These are phyloP conservation scores for Trichosporon sp. DNA, from an alignment of 1,284 basidiomycete species.

Conservation along the genomic window DNA sequence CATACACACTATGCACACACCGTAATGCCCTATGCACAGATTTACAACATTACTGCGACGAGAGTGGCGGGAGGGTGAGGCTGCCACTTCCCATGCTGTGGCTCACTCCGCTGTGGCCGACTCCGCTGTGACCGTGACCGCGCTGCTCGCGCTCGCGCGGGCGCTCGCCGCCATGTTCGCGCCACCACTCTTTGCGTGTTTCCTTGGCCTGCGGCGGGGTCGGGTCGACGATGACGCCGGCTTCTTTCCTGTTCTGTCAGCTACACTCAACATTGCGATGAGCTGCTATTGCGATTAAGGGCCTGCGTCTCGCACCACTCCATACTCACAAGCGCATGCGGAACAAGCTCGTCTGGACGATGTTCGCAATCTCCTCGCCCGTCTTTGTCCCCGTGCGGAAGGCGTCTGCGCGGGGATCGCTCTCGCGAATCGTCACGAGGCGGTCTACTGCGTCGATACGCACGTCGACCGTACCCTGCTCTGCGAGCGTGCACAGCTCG, in stretches of 20 bases:
- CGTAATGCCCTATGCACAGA: no score
- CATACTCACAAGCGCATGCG: slow-evolving; percentile 36
- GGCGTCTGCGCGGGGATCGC: slow-evolving; percentile 27
- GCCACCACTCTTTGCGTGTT: not conserved
- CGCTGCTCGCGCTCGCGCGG: no score
- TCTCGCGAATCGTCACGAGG: slow-evolving; percentile 24
- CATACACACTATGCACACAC: no score
- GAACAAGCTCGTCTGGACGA: slow-evolving; percentile 25
- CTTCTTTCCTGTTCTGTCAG: slow-evolving; percentile 28
- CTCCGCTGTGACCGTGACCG: no score
- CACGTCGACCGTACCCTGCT: slow-evolving; percentile 25
- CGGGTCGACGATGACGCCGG: slow-evolving; percentile 30
- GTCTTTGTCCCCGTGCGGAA: slow-evolving; percentile 24
- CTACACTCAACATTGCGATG: not conserved
- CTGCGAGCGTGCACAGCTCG: slow-evolving; percentile 30
- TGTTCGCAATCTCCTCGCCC: slow-evolving; percentile 21
- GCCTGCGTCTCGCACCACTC: not conserved
- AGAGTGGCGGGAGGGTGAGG: no score
- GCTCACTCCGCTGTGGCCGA: no score
- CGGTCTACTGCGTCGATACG: slow-evolving; percentile 40
- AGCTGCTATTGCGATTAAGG: not conserved
- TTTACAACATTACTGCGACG: no score
- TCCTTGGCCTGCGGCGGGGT: slow-evolving; percentile 8
- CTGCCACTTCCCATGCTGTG: no score
- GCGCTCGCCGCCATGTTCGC: not conserved